Evolutionary conservation across 2,329 filamentous ascomycete genomes (phyloP).

Genomic region (Amauroascus verrucosus): DNA sequence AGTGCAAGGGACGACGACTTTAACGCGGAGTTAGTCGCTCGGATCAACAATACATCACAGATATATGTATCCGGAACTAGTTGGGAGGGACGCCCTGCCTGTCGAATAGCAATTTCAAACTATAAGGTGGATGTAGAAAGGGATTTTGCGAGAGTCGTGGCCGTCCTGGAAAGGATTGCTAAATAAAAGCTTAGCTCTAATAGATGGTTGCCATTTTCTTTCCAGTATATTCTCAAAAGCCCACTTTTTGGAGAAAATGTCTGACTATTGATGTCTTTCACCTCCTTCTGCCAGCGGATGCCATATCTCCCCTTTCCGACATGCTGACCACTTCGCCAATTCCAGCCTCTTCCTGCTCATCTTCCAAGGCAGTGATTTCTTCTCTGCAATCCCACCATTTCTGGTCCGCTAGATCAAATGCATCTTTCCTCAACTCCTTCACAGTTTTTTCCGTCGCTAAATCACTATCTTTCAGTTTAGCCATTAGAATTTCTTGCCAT

Average conservation of each 20-base stretch:
- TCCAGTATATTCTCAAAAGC: background rate
- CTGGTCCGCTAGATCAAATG: constrained; percentile 83
- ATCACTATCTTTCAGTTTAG: constrained; percentile 58
- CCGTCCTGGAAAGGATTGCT: constrained; percentile 49
- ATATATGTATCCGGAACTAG: constrained; percentile 76
- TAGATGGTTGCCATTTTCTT: background rate
- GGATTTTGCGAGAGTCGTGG: constrained; percentile 56
- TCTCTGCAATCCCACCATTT: constrained; percentile 99
- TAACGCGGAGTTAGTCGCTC: constrained; percentile 57
- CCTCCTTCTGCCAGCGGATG: constrained; percentile 40
- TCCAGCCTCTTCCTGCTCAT: constrained; percentile 89
- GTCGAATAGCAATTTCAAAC: constrained; percentile 75
- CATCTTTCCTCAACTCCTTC: constrained; percentile 87
- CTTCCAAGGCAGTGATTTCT: constrained; percentile 81
- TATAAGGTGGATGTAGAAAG: constrained; percentile 63
- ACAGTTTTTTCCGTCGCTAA: constrained; percentile 49
- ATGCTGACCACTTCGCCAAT: constrained; percentile 91
- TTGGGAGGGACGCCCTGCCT: constrained; percentile 65
- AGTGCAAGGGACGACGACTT: constrained; percentile 54
- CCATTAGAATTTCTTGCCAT: constrained; percentile 83
- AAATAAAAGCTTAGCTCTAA: constrained; percentile 1
- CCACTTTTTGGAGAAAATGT: background rate
- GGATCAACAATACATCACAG: constrained; percentile 61
- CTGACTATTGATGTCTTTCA: constrained; percentile 14
- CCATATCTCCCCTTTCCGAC: constrained; percentile 55